Evolutionary conservation across 2,329 filamentous ascomycete species (phyloP).

Genomic region (Penicillium sp.): DNA sequence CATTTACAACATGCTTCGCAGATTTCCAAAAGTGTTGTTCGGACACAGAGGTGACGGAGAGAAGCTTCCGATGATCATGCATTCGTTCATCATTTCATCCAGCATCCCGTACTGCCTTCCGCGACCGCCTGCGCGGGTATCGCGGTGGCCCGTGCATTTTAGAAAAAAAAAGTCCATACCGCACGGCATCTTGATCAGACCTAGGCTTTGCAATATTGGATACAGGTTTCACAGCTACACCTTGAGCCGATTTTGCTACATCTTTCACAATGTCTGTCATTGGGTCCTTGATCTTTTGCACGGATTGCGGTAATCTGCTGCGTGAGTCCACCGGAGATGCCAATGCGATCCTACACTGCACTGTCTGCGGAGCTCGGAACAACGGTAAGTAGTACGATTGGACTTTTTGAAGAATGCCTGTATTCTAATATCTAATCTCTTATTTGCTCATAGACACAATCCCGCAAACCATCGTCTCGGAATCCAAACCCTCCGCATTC

Average conservation of each 20-base stretch:
- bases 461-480: conserved; percentile 73
- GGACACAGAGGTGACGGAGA: conserved; percentile 5
- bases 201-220: neutral
- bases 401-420: neutral
- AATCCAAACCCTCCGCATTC: conserved; percentile 86
- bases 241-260: neutral
- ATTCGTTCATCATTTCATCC: conserved; percentile 20
- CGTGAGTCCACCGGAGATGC: conserved; percentile 75
- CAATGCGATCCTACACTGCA: conserved; percentile 76
- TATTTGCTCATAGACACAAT: conserved; percentile 60
- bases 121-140: conserved; percentile 20
- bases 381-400: conserved; percentile 59
- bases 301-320: conserved; percentile 85
- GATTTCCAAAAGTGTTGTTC: conserved; percentile 11
- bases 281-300: conserved; percentile 89
- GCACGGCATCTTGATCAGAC: neutral
- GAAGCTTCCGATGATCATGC: conserved; percentile 13
- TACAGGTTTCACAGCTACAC: neutral
- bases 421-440: neutral
- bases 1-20: conserved; percentile 21
- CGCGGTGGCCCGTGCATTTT: conserved; percentile 20
- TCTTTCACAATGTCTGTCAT: conserved; percentile 71
- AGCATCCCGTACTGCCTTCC: conserved; percentile 14
- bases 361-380: conserved; percentile 82
- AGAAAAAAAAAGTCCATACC: conserved; percentile 22